Percentiles rank a stretch among this genome's conserved stretches.
Evolutionary conservation across 768 basidiomycete species (phyloP).

Genomic region (Boletus sp.): DNA sequence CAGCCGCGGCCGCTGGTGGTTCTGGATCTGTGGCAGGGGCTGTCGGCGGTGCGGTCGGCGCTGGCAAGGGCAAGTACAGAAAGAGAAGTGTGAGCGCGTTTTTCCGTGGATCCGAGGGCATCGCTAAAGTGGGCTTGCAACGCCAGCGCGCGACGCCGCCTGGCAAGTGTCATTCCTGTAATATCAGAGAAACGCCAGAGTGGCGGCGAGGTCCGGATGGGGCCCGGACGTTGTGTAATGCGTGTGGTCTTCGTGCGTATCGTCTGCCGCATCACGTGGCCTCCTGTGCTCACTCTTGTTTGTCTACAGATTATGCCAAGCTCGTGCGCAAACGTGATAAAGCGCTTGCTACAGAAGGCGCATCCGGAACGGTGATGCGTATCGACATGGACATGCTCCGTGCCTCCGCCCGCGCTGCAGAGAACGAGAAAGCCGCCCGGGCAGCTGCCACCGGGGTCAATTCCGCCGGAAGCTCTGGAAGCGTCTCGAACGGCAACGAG

Average conservation of each 20-base stretch:
- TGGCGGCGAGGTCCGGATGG: slow-evolving; percentile 86
- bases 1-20: slow-evolving; percentile 38
- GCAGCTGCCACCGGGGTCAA: slow-evolving; percentile 30
- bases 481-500: slow-evolving; percentile 3
- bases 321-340: slow-evolving; percentile 79
- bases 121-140: slow-evolving; percentile 27
- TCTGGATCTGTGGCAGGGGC: slow-evolving; percentile 34
- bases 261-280: not conserved
- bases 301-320: slow-evolving; percentile 70
- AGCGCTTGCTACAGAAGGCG: slow-evolving; percentile 51
- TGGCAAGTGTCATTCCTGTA: slow-evolving; percentile 85
- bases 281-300: no score
- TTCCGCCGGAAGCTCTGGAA: slow-evolving; percentile 17
- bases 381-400: slow-evolving; percentile 79
- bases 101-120: slow-evolving; percentile 1
- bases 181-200: slow-evolving; percentile 86
- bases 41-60: slow-evolving; percentile 21
- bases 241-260: slow-evolving; percentile 72
- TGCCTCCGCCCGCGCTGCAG: slow-evolving; percentile 64
- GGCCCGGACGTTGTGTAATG: slow-evolving; percentile 80
- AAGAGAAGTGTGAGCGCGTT: slow-evolving; percentile 73
- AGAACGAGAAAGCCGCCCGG: slow-evolving; percentile 33
- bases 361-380: slow-evolving; percentile 39
- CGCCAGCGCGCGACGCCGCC: slow-evolving; percentile 79
- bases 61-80: slow-evolving; percentile 72